Percentiles rank a stretch among this genome's conserved stretches.
phyloP scores from a whole-genome alignment of 208 protist species.

The Leptomonas pyrrhocoris region DNA sequence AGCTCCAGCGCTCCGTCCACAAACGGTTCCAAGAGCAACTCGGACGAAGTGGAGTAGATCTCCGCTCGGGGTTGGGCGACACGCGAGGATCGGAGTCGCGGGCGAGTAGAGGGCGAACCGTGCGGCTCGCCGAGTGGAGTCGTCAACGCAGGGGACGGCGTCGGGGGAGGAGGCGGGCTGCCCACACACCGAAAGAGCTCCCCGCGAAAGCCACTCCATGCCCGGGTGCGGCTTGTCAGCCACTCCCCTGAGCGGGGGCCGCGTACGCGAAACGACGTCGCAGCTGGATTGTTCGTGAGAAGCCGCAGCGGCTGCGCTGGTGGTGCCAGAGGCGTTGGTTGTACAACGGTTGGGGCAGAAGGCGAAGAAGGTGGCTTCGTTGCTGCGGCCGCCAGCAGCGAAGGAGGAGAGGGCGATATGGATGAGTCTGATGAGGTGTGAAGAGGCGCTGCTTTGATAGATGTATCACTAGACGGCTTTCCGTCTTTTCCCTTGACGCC shows the following conservation, averaged over 20 bases:
- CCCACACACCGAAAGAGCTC: constrained; percentile 32
- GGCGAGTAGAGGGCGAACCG: background rate
- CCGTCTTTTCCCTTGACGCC: too few species aligned
- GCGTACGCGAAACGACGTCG: constrained; percentile 28
- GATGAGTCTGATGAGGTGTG: too few species aligned
- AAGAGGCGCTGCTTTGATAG: too few species aligned
- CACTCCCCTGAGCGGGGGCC: constrained; percentile 30
- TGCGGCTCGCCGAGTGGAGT: background rate
- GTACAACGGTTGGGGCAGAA: too few species aligned
- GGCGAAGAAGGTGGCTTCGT: background rate
- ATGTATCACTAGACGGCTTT: too few species aligned
- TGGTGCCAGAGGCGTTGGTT: background rate
- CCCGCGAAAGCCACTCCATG: constrained; percentile 34
- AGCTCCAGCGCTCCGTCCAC: constrained; percentile 33
- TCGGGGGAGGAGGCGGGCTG: constrained; percentile 3
- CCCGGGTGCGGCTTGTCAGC: constrained; percentile 16
- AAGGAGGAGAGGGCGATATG: too few species aligned
- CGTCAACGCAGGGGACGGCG: background rate
- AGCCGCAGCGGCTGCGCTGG: background rate
- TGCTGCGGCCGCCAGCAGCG: background rate
- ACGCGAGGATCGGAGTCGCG: background rate
- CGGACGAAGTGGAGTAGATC: background rate
- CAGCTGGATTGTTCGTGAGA: constrained; percentile 20
- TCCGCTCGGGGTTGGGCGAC: background rate
- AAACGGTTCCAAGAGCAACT: constrained; percentile 21